These are phyloP conservation scores for Solanum piurae DNA, from an alignment of 257 asterid genomes.

Conservation along the genomic window DNA sequence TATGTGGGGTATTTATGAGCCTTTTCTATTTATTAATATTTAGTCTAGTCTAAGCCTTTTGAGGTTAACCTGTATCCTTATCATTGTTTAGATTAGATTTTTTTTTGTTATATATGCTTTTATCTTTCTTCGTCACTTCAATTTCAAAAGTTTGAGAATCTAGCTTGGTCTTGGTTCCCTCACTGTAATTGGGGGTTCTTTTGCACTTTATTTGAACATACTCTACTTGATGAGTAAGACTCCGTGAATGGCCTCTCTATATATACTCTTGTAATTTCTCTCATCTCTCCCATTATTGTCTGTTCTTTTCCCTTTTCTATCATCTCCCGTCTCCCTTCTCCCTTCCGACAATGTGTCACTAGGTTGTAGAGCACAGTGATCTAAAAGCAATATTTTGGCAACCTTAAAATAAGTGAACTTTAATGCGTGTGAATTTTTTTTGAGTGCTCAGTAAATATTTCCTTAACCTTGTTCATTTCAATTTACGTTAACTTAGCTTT, in stretches of 20 bases:
- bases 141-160: not conserved
- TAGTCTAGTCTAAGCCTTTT: not conserved
- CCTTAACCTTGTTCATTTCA: not conserved
- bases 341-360: not conserved
- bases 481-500: conserved; percentile 1
- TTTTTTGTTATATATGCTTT: not conserved
- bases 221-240: not conserved
- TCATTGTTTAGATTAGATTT: not conserved
- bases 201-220: not conserved
- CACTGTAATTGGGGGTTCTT: not conserved
- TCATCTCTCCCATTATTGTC: not conserved
- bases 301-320: not conserved
- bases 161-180: not conserved
- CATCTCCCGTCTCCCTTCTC: not conserved
- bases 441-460: not conserved
- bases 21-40: not conserved
- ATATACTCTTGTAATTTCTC: not conserved
- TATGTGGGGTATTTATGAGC: not conserved
- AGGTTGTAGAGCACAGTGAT: not conserved
- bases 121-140: not conserved
- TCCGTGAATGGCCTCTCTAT: not conserved
- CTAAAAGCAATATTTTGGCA: not conserved
- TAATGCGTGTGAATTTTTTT: not conserved
- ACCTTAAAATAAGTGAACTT: not conserved
- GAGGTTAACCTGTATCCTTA: not conserved